These are phyloP conservation scores for Cryptococcus maquisensis DNA, from an alignment of 1,284 basidiomycete genomes.

Conservation along the genomic window DNA sequence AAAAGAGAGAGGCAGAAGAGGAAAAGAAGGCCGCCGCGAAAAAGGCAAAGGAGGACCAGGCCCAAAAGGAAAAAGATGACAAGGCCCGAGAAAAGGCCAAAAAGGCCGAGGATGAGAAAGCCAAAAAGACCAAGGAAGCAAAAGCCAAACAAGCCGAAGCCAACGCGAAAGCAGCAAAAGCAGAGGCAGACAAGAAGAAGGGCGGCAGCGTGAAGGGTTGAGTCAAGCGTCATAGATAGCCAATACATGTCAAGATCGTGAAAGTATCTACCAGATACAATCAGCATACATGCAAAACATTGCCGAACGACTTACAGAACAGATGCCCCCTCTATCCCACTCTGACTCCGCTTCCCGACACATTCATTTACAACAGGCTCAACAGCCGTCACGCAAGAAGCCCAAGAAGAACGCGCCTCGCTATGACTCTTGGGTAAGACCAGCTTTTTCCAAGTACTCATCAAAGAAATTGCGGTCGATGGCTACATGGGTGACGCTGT, in stretches of 20 bases:
- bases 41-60: background rate
- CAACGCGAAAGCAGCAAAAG: background rate
- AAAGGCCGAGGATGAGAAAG: slow-evolving; percentile 1
- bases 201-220: background rate
- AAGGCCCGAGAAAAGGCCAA: slow-evolving; percentile 1
- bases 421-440: background rate
- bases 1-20: slow-evolving; percentile 1
- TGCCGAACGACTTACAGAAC: background rate
- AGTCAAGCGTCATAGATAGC: background rate
- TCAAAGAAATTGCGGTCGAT: background rate
- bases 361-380: too few species aligned
- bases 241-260: background rate
- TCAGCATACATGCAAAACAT: background rate
- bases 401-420: background rate
- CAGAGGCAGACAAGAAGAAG: background rate
- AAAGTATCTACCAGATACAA: background rate
- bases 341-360: too few species aligned
- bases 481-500: too few species aligned
- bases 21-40: background rate
- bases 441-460: background rate
- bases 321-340: too few species aligned
- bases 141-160: background rate
- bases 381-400: background rate
- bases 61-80: background rate
- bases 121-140: background rate